Percentiles rank a stretch among this genome's conserved stretches.
Evolutionary conservation across 129 eudicot species (phyloP).

Genomic region (Flaveria brownii): DNA sequence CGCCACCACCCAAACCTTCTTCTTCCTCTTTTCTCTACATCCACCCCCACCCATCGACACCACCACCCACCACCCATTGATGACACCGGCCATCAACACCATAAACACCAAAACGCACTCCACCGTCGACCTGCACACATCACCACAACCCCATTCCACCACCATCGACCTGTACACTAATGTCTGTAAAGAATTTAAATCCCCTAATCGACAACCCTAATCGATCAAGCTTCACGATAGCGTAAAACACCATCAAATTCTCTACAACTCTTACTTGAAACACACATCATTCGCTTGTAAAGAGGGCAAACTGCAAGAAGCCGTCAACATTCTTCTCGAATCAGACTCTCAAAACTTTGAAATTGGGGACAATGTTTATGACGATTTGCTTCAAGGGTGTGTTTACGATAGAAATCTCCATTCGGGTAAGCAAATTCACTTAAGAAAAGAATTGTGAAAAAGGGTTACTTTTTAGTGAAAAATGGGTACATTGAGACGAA

Average conservation of each 20-base stretch:
- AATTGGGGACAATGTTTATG: constrained; percentile 50
- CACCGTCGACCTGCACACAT: too few species aligned
- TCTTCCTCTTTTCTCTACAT: too few species aligned
- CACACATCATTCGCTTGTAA: constrained; percentile 45
- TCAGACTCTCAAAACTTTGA: constrained; percentile 33
- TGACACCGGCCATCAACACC: too few species aligned
- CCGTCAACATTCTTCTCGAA: constrained; percentile 42
- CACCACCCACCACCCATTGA: too few species aligned
- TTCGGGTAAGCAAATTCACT: constrained; percentile 73
- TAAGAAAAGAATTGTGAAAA: constrained; percentile 58
- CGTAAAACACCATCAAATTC: constrained; percentile 25
- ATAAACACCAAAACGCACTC: too few species aligned
- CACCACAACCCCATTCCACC: too few species aligned
- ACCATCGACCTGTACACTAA: too few species aligned
- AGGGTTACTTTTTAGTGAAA: constrained; percentile 40
- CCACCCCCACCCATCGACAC: too few species aligned
- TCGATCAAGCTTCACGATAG: constrained; percentile 25
- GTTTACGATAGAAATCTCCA: constrained; percentile 47
- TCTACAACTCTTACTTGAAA: constrained; percentile 37
- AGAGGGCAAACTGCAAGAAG: constrained; percentile 49
- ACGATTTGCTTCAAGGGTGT: constrained; percentile 69
- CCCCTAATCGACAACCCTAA: constrained; percentile 28
- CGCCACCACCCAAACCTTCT: too few species aligned
- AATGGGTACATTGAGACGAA: constrained; percentile 64
- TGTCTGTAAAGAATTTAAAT: too few species aligned